These are phyloP conservation scores for Flaveria floridana DNA, from an alignment of 140 eudicot species.

Conservation along the genomic window DNA sequence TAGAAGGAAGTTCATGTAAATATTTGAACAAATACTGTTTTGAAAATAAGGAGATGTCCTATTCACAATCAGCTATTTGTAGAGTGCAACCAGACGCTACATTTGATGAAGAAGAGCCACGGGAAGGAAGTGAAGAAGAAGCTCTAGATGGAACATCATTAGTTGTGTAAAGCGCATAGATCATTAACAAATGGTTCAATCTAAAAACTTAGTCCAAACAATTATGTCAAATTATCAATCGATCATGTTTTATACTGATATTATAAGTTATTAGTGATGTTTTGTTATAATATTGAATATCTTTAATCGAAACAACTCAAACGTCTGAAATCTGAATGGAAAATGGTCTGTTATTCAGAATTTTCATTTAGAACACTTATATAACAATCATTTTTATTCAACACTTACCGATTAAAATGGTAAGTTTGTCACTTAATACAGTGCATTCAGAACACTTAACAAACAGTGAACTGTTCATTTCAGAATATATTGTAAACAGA, in stretches of 20 bases:
- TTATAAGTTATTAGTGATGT: neutral
- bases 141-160: neutral
- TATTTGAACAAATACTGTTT: neutral
- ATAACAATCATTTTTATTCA: neutral
- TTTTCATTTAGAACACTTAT: neutral
- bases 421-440: neutral
- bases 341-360: neutral
- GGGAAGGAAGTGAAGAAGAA: slow-evolving; percentile 18
- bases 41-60: neutral
- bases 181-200: neutral
- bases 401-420: neutral
- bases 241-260: slow-evolving; percentile 1
- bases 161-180: neutral
- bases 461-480: neutral
- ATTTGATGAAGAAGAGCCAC: neutral
- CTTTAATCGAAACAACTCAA: neutral
- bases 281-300: neutral
- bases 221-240: neutral
- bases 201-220: neutral
- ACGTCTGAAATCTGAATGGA: neutral
- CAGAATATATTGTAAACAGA: neutral
- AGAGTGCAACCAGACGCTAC: neutral
- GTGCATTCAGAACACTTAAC: neutral
- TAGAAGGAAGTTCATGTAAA: neutral
- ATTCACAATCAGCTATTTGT: neutral